Evolutionary conservation across 1,284 basidiomycete genomes (phyloP), one percentile per base, ranked within the genome.

Genomic region (Sporisorium scitamineum): DNA sequence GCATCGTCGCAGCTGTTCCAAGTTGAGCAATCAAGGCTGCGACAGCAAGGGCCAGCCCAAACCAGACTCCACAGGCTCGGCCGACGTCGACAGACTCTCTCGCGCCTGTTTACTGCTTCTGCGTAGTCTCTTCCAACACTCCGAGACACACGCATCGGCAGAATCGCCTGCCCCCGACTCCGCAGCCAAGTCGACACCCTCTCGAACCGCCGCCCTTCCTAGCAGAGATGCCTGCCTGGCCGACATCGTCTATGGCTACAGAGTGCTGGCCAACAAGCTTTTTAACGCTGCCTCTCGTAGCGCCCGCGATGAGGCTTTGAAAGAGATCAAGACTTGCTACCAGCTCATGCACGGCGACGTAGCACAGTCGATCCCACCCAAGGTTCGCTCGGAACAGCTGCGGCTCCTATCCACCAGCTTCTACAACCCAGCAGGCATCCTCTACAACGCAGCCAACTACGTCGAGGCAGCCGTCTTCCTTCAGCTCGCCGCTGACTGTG

Each of bases 341-440:
- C 16, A 13, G 5, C 45, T 76, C 5, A 22, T 76, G 31, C 60
- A 41, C n/a, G 29, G 52, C 26, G 54, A 59, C 7, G 4, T 32
- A 39, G 54, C 54, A 2, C 41, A 57, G 18, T 44, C 61, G 6
- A 54, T 64, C 14, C 52, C 61, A 4, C 14, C n/a, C 11, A 54
- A 60, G 7, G 26, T 54, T 0, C n/a, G 66, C 26, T 60, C 68
- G 5, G 69, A 76, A 51, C 61, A 68, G 32, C 54, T 71, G 20
- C 65, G 68, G 1, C 69, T 74, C 18, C 59, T 86, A 31, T 83
- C 84, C 3, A 82, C 66, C 11, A 77, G 80, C 5, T 84, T 84
- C 29, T 87, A 86, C 70, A 87, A 87, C 52, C 71, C 83, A 51
- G 87, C 82, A 8, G 84, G 82, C 18, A 79, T 79, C 37, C 75